Percentiles rank a stretch among this genome's conserved stretches.
Evolutionary conservation across 768 basidiomycete species (phyloP).

Genomic region (Omphalotus guepiniiformis): DNA sequence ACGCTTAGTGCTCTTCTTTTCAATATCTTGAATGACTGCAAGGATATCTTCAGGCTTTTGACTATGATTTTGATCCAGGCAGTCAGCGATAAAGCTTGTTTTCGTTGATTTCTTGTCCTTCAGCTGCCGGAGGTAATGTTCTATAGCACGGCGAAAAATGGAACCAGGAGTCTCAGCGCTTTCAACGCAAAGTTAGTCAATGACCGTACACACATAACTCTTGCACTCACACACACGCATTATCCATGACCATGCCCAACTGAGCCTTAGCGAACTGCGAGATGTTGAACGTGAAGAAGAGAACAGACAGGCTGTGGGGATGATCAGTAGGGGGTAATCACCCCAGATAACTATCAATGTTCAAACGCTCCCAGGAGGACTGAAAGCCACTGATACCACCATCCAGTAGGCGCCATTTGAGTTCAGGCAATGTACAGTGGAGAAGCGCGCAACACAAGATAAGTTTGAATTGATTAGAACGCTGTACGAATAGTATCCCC

Average conservation of each 20-base stretch:
- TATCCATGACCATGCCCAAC: background rate
- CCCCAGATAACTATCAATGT: no score
- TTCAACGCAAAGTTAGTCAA: background rate
- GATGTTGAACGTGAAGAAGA: background rate
- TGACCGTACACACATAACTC: background rate
- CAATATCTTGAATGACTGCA: constrained; percentile 4
- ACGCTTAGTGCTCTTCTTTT: constrained; percentile 6
- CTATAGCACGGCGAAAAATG: constrained; percentile 12
- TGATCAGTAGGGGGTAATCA: no score
- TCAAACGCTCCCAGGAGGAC: no score
- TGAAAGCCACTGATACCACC: no score
- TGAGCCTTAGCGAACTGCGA: background rate
- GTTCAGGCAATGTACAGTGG: no score
- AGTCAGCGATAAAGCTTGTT: background rate
- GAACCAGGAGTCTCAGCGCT: background rate
- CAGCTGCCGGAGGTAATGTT: constrained; percentile 6
- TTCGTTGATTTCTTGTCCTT: background rate
- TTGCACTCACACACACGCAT: background rate
- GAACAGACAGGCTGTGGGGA: no score
- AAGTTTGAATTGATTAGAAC: no score
- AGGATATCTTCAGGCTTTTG: constrained; percentile 11
- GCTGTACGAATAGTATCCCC: no score
- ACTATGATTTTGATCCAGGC: background rate
- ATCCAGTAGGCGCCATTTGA: no score
- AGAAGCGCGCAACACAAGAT: no score